Percentiles rank a stretch among this genome's conserved stretches.
phyloP scores from a whole-genome alignment of 2,329 filamentous ascomycete species.

The Fusarium sarcochroum region DNA sequence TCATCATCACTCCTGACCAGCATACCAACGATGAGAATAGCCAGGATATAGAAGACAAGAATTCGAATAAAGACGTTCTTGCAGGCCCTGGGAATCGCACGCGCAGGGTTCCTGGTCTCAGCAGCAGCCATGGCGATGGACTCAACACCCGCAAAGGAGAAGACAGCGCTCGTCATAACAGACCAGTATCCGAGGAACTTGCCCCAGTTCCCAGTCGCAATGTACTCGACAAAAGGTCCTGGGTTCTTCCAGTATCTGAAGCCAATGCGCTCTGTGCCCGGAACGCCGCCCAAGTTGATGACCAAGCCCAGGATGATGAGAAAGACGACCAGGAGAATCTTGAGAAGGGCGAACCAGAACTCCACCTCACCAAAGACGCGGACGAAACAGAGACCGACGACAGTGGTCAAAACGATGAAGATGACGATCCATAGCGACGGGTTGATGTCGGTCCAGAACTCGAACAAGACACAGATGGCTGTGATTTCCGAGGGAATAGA shows the following conservation, averaged over 20 bases:
- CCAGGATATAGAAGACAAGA: slow-evolving; percentile 73
- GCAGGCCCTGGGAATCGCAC: slow-evolving; percentile 68
- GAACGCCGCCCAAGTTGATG: slow-evolving; percentile 47
- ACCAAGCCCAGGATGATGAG: slow-evolving; percentile 63
- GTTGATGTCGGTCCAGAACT: slow-evolving; percentile 56
- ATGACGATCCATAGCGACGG: slow-evolving; percentile 46
- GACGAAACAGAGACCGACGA: slow-evolving; percentile 60
- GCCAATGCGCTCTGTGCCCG: slow-evolving; percentile 43
- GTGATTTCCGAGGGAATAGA: slow-evolving; percentile 67
- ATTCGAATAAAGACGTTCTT: slow-evolving; percentile 71
- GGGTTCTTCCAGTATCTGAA: slow-evolving; percentile 64
- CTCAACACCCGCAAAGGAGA: slow-evolving; percentile 77
- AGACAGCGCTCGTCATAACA: slow-evolving; percentile 74
- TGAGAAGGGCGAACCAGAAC: slow-evolving; percentile 65
- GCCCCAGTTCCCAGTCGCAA: slow-evolving; percentile 70
- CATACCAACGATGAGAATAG: slow-evolving; percentile 78
- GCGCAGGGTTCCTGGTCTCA: slow-evolving; percentile 69
- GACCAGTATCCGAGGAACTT: slow-evolving; percentile 77
- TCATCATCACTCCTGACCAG: slow-evolving; percentile 72
- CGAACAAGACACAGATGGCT: slow-evolving; percentile 56
- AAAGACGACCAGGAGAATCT: slow-evolving; percentile 66
- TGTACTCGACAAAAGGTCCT: slow-evolving; percentile 76
- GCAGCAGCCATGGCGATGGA: slow-evolving; percentile 73
- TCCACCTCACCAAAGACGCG: slow-evolving; percentile 66
- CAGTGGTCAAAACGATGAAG: slow-evolving; percentile 44